Conservation (phyloP, 306 rosid genomes). For the Vigna nakashimae region DNA sequence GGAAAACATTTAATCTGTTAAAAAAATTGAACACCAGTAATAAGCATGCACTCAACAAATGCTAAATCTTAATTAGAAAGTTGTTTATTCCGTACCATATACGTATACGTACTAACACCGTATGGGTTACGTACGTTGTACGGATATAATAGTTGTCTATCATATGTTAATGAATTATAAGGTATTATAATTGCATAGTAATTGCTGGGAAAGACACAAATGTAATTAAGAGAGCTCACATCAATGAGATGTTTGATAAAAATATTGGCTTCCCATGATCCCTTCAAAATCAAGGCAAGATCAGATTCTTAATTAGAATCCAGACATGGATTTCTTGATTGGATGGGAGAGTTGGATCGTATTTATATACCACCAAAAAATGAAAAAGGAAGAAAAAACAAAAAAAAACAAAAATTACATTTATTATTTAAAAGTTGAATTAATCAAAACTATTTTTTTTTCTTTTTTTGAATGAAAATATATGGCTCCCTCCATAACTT, state of each 20-base stretch:
- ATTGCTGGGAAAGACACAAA: neutral
- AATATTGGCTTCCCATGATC: no score
- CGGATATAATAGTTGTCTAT: no score
- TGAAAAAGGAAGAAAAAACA: neutral
- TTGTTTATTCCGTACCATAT: no score
- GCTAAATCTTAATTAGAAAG: no score
- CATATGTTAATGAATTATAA: neutral
- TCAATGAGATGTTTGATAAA: neutral
- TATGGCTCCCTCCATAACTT: neutral
- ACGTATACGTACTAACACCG: no score
- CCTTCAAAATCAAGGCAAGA: neutral
- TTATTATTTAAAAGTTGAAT: neutral
- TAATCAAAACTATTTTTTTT: neutral
- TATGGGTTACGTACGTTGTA: no score
- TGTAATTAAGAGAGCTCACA: neutral
- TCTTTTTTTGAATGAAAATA: neutral
- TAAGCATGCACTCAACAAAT: no score
- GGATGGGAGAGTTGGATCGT: neutral
- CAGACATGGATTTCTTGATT: neutral
- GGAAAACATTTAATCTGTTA: no score
- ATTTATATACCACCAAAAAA: neutral
- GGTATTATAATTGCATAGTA: neutral
- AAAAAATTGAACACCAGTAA: no score
- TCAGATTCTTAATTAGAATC: neutral
- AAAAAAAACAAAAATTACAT: neutral